Evolutionary conservation across 1,284 basidiomycete species (phyloP), one percentile per base, ranked within the genome.

Genomic region (Termitomyces sp.): DNA sequence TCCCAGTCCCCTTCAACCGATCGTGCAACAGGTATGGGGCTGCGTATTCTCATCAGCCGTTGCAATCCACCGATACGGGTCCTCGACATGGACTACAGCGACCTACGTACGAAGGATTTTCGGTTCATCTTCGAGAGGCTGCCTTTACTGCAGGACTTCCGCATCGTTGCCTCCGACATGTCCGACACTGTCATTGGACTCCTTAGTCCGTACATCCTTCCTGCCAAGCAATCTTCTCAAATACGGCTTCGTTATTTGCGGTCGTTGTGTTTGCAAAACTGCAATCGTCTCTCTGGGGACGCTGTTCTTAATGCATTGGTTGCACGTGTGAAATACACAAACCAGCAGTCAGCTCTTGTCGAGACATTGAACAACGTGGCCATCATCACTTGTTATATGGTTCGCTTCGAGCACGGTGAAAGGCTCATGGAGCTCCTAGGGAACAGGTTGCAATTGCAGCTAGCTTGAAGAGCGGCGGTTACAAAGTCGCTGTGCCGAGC

Each of bases 31-130:
- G 87, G 87, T 15, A 86, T 88, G 84, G 88, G 86, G n/a, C 69
- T 90, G 26, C 81, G 87, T 34, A 74, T 71, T 50, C 77, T 90
- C 52, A 75, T 88, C 38, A 64, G 68, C 9, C 76, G 83, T 13
- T 81, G 75, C 53, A 70, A 72, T 46, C 86, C 87, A 2, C 83
- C 84, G 12, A 70, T 90, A 39, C 73, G 74, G 43, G 67, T 82
- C 30, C 76, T 90, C 28, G 78, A 84, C 63, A 90, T 90, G 87
- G 84, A 89, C 64, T 86, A 83, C 60, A 83, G 83, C 47, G 88
- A 89, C 68, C 82, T 88, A 79, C 81, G 87, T 41, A 88, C 86
- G 46, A 89, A 88, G 68, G 87, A 90, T 65, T 90, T 90, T 64
- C 64, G 63, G 36, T 87, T 81, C 72, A 71, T 82, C 44, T 90